Evolutionary conservation across 768 basidiomycete species (phyloP).

Genomic region (Daedaleopsis nitida): DNA sequence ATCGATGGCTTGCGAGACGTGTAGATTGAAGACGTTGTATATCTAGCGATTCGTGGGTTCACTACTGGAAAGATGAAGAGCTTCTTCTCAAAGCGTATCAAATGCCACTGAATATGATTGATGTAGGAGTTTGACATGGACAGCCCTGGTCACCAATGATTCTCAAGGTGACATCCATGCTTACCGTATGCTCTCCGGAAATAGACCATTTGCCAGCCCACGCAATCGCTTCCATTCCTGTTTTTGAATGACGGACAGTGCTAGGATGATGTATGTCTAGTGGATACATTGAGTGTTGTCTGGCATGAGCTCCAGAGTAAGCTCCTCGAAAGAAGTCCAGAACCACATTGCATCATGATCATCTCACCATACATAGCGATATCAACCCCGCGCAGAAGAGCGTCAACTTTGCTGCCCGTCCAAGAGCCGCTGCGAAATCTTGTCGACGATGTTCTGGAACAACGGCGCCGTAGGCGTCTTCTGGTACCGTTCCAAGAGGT

Average conservation of each 20-base stretch:
- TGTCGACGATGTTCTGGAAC: constrained; percentile 60
- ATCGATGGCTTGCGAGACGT: no score
- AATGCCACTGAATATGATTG: background rate
- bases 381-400: background rate
- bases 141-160: background rate
- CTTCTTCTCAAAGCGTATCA: background rate
- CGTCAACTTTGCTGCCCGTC: background rate
- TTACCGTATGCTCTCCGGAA: background rate
- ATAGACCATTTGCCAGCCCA: background rate
- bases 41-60: no score
- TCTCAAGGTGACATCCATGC: background rate
- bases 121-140: background rate
- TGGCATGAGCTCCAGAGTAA: background rate
- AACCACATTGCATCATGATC: background rate
- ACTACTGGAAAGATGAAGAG: no score
- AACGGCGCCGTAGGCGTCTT: constrained; percentile 69
- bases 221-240: constrained; percentile 1
- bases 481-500: constrained; percentile 61
- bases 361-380: constrained; percentile 4
- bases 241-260: background rate
- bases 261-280: background rate
- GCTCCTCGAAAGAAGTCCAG: background rate
- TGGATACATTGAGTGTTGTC: constrained; percentile 11
- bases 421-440: constrained; percentile 38
- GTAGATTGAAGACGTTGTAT: no score